Evolutionary conservation across 306 rosid genomes (phyloP).

Genomic region (Sechiopsis laciniata): DNA sequence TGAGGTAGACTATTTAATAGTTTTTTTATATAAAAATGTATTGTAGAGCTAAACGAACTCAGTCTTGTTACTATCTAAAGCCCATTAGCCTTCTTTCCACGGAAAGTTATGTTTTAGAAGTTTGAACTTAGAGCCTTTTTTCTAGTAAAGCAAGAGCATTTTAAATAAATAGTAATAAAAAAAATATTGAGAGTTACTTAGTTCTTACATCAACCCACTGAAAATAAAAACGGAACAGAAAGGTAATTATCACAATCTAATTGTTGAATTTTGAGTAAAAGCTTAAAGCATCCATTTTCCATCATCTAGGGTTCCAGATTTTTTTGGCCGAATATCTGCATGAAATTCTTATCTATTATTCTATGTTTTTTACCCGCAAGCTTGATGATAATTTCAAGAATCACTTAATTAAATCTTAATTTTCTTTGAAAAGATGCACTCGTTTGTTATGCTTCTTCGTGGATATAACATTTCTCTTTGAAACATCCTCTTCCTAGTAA

Average conservation of each 20-base stretch:
- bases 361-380: neutral
- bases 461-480: neutral
- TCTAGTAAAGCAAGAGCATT: too few species aligned
- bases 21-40: neutral
- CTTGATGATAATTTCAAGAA: neutral
- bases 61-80: neutral
- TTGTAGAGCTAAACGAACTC: neutral
- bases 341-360: too few species aligned
- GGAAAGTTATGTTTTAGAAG: neutral
- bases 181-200: neutral
- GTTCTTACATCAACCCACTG: neutral
- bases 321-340: neutral
- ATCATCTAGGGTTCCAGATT: neutral
- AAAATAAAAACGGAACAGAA: neutral
- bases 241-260: neutral
- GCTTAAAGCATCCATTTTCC: neutral
- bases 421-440: slow-evolving; percentile 2
- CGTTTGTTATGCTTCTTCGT: neutral
- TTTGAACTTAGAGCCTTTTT: neutral
- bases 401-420: neutral
- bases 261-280: neutral
- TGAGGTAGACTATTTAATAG: neutral
- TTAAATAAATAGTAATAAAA: neutral
- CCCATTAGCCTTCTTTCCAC: neutral
- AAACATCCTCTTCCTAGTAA: neutral